phyloP scores from a whole-genome alignment of 1,284 basidiomycete genomes.

The Laetiporus sulphureus region DNA sequence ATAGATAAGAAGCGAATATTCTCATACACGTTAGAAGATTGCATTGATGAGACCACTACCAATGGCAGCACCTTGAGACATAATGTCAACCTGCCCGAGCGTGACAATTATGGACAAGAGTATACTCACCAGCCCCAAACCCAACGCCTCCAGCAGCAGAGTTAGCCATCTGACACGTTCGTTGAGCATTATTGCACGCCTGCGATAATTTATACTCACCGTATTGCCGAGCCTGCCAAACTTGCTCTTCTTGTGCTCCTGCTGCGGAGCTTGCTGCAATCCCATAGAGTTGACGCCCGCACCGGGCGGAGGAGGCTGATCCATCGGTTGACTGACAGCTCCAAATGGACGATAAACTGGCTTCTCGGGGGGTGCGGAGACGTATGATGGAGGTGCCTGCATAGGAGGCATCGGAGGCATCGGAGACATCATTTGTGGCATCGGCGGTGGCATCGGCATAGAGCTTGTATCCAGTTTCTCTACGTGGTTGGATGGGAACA shows the following conservation, averaged over 20 bases:
- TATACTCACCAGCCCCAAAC: constrained; percentile 49
- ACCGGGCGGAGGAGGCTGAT: constrained; percentile 30
- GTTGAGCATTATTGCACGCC: too few relatives aligned
- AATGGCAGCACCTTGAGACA: constrained; percentile 30
- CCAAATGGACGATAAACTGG: constrained; percentile 35
- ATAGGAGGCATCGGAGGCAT: not conserved
- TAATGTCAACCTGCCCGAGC: constrained; percentile 1
- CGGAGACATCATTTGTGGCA: constrained; percentile 1
- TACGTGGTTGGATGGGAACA: constrained; percentile 61
- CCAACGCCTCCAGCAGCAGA: constrained; percentile 67
- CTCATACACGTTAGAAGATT: constrained; percentile 26
- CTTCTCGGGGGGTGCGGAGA: constrained; percentile 16
- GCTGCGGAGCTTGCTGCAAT: constrained; percentile 29
- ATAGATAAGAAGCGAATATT: not conserved
- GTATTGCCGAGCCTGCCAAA: constrained; percentile 54
- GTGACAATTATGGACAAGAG: not conserved
- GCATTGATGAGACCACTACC: constrained; percentile 33
- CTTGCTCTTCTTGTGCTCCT: constrained; percentile 50
- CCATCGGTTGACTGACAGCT: constrained; percentile 22
- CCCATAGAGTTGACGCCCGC: constrained; percentile 25
- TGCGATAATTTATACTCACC: constrained; percentile 26
- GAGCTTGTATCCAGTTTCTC: constrained; percentile 35
- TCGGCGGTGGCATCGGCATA: constrained; percentile 10
- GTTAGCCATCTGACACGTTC: constrained; percentile 45
- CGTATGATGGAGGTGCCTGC: constrained; percentile 3